Evolutionary conservation across 805 yeast genomes (phyloP).

Genomic region (Ascoidea tarda): DNA sequence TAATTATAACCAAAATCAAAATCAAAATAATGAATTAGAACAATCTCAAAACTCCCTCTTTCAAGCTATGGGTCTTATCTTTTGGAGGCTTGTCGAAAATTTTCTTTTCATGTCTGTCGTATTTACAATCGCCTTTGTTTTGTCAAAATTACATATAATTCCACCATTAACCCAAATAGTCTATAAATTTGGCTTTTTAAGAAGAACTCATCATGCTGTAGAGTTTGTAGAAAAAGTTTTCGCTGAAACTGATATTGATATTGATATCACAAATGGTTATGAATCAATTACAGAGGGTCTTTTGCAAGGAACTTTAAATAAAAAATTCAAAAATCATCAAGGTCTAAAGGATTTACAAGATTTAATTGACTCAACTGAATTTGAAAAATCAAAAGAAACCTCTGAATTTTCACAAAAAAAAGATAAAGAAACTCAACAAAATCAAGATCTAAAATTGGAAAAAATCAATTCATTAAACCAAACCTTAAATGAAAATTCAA

Average conservation of each 20-base stretch:
- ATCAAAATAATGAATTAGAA: neutral
- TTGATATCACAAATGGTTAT: constrained; percentile 4
- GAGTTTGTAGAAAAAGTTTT: constrained; percentile 19
- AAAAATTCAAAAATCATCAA: too few relatives aligned
- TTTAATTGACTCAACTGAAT: too few relatives aligned
- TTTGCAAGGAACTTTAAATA: too few relatives aligned
- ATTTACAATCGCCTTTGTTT: constrained; percentile 19
- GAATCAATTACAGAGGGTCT: too few relatives aligned
- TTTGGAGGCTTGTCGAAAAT: constrained; percentile 30
- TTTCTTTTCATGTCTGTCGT: constrained; percentile 29
- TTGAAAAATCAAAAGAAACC: too few relatives aligned
- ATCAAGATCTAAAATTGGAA: too few relatives aligned
- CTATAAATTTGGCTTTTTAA: constrained; percentile 18
- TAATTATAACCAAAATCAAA: too few relatives aligned
- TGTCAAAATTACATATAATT: constrained; percentile 23
- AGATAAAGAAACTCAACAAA: too few relatives aligned
- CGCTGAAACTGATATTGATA: constrained; percentile 5
- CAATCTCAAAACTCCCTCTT: neutral
- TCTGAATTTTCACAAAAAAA: too few relatives aligned
- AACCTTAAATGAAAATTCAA: too few relatives aligned
- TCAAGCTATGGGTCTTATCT: constrained; percentile 8
- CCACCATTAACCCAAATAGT: constrained; percentile 20
- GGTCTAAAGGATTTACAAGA: too few relatives aligned
- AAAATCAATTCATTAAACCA: too few relatives aligned
- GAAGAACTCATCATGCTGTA: constrained; percentile 19